Evolutionary conservation across 805 yeast species (phyloP).

Genomic region (Candida arabinofermentans): DNA sequence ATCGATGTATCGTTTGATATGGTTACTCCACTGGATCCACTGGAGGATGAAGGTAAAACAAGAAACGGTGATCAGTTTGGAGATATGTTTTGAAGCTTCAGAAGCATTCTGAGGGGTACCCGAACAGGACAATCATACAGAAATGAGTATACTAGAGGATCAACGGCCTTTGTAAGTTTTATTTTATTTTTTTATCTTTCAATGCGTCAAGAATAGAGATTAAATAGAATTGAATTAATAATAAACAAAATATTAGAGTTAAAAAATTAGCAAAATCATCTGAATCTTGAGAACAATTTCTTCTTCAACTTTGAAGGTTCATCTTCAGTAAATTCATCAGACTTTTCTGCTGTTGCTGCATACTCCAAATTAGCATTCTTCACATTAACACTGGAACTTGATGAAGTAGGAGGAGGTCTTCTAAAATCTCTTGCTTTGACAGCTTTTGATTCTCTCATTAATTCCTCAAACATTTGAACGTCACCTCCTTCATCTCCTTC

Average conservation of each 20-base stretch:
- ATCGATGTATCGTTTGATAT: no score
- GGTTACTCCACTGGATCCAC: no score
- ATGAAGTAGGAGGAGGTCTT: conserved; percentile 10
- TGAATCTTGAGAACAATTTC: conserved; percentile 12
- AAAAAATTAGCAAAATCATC: neutral
- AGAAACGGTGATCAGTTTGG: no score
- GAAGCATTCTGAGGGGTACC: no score
- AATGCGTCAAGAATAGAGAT: no score
- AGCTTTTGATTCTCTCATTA: conserved; percentile 32
- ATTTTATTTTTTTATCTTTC: no score
- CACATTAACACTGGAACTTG: neutral
- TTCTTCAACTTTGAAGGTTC: conserved; percentile 5
- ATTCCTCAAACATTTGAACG: conserved; percentile 71
- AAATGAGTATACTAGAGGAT: no score
- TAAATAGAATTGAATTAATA: neutral
- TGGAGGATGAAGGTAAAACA: no score
- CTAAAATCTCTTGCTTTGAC: conserved; percentile 28
- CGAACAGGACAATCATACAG: no score
- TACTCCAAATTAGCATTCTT: neutral
- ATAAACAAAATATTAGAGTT: neutral
- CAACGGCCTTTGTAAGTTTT: no score
- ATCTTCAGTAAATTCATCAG: conserved; percentile 3
- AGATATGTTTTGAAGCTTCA: no score
- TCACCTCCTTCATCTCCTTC: conserved; percentile 59
- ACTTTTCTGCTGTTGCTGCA: neutral